Conservation (phyloP, 129 eudicot genomes). For the Helianthus tuberosus region DNA sequence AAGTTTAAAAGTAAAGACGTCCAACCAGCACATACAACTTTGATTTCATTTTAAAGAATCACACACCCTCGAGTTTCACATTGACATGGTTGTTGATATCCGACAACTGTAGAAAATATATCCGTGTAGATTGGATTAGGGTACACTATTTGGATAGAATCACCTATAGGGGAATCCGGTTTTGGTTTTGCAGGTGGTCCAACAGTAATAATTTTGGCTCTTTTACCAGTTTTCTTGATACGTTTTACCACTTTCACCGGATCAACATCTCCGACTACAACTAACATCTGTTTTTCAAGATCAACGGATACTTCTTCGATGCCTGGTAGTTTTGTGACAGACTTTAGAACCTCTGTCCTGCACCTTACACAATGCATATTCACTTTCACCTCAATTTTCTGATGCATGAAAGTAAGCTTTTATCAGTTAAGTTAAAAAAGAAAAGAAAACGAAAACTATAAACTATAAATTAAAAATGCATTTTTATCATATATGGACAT, state of each 20-base stretch:
- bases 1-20: too few relatives aligned
- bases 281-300: conserved; percentile 19
- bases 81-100: neutral
- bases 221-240: conserved; percentile 12
- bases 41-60: neutral
- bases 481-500: too few relatives aligned
- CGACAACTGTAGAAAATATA: neutral
- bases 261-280: conserved; percentile 22
- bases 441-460: neutral
- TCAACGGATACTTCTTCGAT: conserved; percentile 22
- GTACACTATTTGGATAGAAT: neutral
- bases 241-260: conserved; percentile 10
- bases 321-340: conserved; percentile 22
- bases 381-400: conserved; percentile 34
- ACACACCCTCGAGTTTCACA: neutral
- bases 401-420: neutral
- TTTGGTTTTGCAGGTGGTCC: conserved; percentile 17
- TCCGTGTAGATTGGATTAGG: neutral
- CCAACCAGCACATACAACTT: too few relatives aligned
- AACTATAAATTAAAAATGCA: neutral
- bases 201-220: conserved; percentile 9
- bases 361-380: conserved; percentile 22
- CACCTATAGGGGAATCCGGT: neutral
- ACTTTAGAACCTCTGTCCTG: conserved; percentile 20
- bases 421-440: neutral